phyloP scores from a whole-genome alignment of 768 basidiomycete genomes.

The Naganishia friedmannii region DNA sequence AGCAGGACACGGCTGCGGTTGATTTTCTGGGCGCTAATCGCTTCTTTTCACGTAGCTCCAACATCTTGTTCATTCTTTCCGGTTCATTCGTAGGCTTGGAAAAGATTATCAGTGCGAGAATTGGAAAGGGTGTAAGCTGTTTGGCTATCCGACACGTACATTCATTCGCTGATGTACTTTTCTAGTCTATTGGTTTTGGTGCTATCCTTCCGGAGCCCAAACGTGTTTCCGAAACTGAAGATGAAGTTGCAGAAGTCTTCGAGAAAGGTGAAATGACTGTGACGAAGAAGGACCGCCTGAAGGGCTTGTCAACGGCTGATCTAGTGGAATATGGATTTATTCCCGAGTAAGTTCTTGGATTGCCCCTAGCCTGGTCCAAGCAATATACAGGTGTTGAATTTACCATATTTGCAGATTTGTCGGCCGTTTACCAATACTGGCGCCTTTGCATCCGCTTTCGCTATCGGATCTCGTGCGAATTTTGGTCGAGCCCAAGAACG shows the following conservation, averaged over 20 bases:
- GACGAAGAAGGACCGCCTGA: conserved; percentile 47
- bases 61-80: conserved; percentile 89
- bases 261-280: conserved; percentile 62
- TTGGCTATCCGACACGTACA: not conserved
- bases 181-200: conserved; percentile 86
- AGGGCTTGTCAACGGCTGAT: conserved; percentile 57
- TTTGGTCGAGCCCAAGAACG: conserved; percentile 85
- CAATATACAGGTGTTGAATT: not conserved
- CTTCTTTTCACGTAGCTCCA: conserved; percentile 67
- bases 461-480: conserved; percentile 81
- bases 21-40: not conserved
- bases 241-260: conserved; percentile 57
- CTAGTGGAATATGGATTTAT: conserved; percentile 89
- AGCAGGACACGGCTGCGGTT: not conserved
- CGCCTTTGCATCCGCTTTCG: conserved; percentile 74
- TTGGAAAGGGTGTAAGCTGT: conserved; percentile 74
- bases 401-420: conserved; percentile 58
- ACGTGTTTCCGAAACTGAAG: conserved; percentile 52
- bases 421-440: conserved; percentile 86
- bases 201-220: conserved; percentile 54
- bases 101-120: conserved; percentile 69
- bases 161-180: not conserved
- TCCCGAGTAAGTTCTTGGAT: conserved; percentile 61
- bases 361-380: not conserved
- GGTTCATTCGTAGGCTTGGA: conserved; percentile 95